Evolutionary conservation across 306 rosid species (phyloP).

Genomic region (Calophaca sinica): DNA sequence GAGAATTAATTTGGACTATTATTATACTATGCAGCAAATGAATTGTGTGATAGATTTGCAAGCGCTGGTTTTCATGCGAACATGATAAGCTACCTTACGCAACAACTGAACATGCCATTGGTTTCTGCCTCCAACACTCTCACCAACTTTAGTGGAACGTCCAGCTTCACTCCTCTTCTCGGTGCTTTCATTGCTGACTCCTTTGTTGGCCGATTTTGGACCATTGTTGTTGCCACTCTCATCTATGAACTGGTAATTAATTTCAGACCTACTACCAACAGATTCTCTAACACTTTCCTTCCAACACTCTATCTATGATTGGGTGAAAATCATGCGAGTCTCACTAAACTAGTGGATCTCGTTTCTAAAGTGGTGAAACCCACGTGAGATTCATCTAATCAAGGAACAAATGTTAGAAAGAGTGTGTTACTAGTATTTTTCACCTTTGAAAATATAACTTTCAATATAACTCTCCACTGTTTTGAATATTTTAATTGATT

Average conservation of each 20-base stretch:
- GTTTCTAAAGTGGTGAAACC: too few species aligned
- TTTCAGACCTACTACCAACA: too few species aligned
- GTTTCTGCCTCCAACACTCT: slow-evolving; percentile 78
- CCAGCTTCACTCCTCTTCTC: slow-evolving; percentile 69
- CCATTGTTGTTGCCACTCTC: slow-evolving; percentile 62
- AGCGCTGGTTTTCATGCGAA: slow-evolving; percentile 67
- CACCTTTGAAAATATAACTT: too few species aligned
- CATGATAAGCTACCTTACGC: slow-evolving; percentile 77
- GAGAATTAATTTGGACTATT: neutral
- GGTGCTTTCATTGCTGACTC: slow-evolving; percentile 86
- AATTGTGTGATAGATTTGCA: slow-evolving; percentile 85
- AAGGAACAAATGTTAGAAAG: too few species aligned
- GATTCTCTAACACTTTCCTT: too few species aligned
- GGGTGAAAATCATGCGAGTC: too few species aligned
- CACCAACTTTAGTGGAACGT: slow-evolving; percentile 65
- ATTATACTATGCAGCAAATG: slow-evolving; percentile 62
- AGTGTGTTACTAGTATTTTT: too few species aligned
- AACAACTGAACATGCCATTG: slow-evolving; percentile 66
- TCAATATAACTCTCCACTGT: too few species aligned
- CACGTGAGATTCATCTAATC: too few species aligned
- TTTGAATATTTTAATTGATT: neutral
- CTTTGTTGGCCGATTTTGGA: slow-evolving; percentile 78
- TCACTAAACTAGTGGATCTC: too few species aligned
- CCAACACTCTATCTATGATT: too few species aligned
- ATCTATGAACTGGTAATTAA: slow-evolving; percentile 64